Base-by-base conservation (phyloP, 225 moss, liverwort and hornwort genomes). In the Neckera pumila region DNA sequence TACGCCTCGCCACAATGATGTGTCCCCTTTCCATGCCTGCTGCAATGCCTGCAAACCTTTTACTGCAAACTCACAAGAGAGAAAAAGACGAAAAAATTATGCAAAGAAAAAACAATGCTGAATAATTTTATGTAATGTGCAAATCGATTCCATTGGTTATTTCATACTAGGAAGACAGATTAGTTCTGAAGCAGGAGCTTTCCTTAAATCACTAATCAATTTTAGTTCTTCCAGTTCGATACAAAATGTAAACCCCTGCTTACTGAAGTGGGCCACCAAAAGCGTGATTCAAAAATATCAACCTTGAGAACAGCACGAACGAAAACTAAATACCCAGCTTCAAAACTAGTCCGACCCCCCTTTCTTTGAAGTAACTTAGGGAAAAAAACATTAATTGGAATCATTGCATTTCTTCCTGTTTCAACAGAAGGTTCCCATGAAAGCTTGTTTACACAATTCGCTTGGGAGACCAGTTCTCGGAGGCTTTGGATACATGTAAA, bases 21-120 rank as follows among this genome's bases (percentile, higher is more conserved):
- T 65, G 64, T 70, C 83, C 11, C 90, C 92, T 80, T 86, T 86
- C 92, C 92, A 92, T 19, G 74, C 79, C 69, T 60, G 54, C 75
- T 90, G 86, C 90, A 92, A 80, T 22, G 64, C 79, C 61, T 57
- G 79, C 79, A 90, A 84, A 65, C 67, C 88, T 53, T 17, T 63
- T 22, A 92, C 92, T 92, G 90, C 84, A 58, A 45, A 72, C 34
- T 7, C 56, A 33, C 62, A n/a, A n/a, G n/a, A n/a, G n/a, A n/a
- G n/a, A n/a, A n/a, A n/a, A n/a, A n/a, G n/a, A n/a, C n/a, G n/a
- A n/a, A n/a, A n/a, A n/a, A n/a, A n/a, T n/a, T n/a, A n/a, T n/a
- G n/a, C n/a, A n/a, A n/a, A n/a, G n/a, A n/a, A n/a, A n/a, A n/a
- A n/a, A n/a, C n/a, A 49, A 49, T 56, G 38, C n/a, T 57, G 57